Percentiles rank a stretch among this genome's conserved stretches.
These are phyloP conservation scores for Acorus gramineus DNA, from an alignment of 106 monocot species.

Conservation along the genomic window DNA sequence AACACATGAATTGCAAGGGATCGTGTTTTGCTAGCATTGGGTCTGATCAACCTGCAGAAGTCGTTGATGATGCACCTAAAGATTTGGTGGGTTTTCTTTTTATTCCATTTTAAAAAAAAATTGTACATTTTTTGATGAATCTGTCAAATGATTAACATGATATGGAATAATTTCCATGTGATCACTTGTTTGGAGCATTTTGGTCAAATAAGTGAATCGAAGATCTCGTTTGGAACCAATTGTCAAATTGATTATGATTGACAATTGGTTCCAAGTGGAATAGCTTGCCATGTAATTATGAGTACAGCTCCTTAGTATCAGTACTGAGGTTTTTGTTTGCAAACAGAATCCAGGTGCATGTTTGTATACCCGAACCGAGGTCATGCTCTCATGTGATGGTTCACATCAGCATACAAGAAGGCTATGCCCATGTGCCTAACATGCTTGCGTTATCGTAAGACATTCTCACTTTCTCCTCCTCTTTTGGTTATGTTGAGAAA, in stretches of 20 bases:
- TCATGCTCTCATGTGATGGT: slow-evolving; percentile 65
- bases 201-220: too few relatives aligned
- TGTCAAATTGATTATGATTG: too few relatives aligned
- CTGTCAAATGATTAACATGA: too few relatives aligned
- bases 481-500: too few relatives aligned
- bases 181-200: too few relatives aligned
- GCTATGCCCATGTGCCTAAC: slow-evolving; percentile 82
- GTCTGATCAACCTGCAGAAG: slow-evolving; percentile 84
- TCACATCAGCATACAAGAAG: slow-evolving; percentile 75
- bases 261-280: too few relatives aligned
- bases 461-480: too few relatives aligned
- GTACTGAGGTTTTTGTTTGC: background rate
- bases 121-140: background rate
- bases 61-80: slow-evolving; percentile 65
- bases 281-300: too few relatives aligned
- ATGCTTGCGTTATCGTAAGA: too few relatives aligned
- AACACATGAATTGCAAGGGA: slow-evolving; percentile 85
- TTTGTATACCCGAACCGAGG: slow-evolving; percentile 53
- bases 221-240: too few relatives aligned
- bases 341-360: slow-evolving; percentile 86
- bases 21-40: slow-evolving; percentile 67
- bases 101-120: background rate
- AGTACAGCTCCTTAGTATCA: too few relatives aligned
- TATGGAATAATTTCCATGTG: too few relatives aligned
- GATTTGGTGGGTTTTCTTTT: slow-evolving; percentile 30